Conservation (phyloP, 208 protist species). For the Leishmania major region DNA sequence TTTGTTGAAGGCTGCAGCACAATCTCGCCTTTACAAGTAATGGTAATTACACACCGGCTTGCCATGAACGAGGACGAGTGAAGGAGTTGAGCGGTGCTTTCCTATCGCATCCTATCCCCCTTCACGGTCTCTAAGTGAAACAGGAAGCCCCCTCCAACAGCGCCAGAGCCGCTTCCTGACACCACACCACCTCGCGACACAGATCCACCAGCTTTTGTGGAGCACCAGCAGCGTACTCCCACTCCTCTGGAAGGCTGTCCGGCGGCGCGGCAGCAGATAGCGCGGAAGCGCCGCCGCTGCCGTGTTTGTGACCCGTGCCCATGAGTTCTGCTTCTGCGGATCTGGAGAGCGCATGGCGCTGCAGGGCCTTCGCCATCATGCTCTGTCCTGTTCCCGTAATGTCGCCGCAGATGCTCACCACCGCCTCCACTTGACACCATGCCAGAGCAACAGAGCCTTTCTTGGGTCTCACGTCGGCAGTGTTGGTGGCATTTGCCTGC, state of each 20-base stretch:
- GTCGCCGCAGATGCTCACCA: constrained; percentile 26
- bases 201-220: constrained; percentile 17
- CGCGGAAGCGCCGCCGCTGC: not conserved
- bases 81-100: not conserved
- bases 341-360: constrained; percentile 7
- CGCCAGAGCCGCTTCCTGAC: constrained; percentile 19
- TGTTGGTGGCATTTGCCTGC: not conserved
- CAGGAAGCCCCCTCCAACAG: constrained; percentile 20
- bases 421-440: constrained; percentile 9
- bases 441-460: not conserved
- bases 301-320: not conserved
- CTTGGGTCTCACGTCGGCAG: not conserved
- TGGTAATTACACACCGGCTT: not conserved
- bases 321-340: not conserved
- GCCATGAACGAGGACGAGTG: no score
- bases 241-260: constrained; percentile 14
- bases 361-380: constrained; percentile 16
- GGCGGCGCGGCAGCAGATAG: not conserved
- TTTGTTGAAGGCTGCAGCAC: no score
- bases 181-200: constrained; percentile 16
- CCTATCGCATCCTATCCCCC: not conserved
- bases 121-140: not conserved
- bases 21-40: no score
- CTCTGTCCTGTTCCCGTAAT: constrained; percentile 1
- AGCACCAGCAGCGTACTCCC: constrained; percentile 11